Evolutionary conservation across 2,329 filamentous ascomycete species (phyloP), one percentile per base, ranked within the genome.

Genomic region (Trichophyton schoenleinii): DNA sequence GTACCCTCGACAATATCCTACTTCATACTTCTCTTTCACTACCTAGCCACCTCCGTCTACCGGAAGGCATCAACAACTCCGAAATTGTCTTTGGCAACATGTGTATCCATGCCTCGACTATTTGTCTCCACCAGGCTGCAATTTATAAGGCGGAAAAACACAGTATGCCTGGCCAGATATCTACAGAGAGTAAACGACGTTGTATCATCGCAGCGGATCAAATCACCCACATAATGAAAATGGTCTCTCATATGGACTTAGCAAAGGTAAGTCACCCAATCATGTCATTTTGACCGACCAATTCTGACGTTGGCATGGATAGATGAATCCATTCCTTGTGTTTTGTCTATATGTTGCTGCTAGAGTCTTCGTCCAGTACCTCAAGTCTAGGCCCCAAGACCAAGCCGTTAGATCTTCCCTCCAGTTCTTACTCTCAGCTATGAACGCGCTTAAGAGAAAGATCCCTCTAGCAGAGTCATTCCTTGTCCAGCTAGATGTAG

Each of bases 131-230:
- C 70, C 94, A 99, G 75, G 94, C 92, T 1, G 94, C 94, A 28
- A 97, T 99, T 20, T 96, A 92, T 80, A 97, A 96, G 72, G 91
- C 91, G 0, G 92, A 97, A 68, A 94, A 91, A 75, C 87, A 96
- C 73, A 83, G 85, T 60, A 77, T 96, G 63, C 86, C 89, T 0
- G 78, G 82, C 0, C 86, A 87, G 18, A 86, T 96, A 55, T 86
- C 88, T 65, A 85, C 88, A 1, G 92, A 97, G 71, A 96, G 91
- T 73, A 96, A 96, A 73, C 84, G 94, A 13, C 83, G 94, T 64
- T 97, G 94, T 68, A 90, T 97, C 63, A 91, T 91, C 22, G 91
- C 92, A 11, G 94, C 94, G 31, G 91, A 91, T 62, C 91, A 96
- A 71, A 95, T 96, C 70, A 88, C 91, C 7, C 91, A 85, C 67